Evolutionary conservation across 2,329 filamentous ascomycete species (phyloP), one percentile per base, ranked within the genome.

Genomic region (Sclerotinia nivalis): DNA sequence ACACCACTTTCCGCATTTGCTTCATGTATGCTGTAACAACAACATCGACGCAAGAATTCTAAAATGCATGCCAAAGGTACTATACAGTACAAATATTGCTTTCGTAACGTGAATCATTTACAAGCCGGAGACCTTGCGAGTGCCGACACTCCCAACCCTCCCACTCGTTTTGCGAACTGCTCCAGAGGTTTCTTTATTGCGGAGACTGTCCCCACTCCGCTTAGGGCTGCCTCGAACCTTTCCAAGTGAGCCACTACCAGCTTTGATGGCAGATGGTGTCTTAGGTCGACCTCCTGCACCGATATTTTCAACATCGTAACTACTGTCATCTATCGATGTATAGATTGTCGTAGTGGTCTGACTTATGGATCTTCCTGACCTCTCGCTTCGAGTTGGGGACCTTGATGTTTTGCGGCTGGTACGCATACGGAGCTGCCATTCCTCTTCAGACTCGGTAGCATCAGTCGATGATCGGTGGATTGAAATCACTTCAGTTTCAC

Each of bases 381-480:
- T 91, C 70, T 89, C 87, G 64, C 79, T 85, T 75, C 83, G 85
- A 70, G 82, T 86, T 58, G 85, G 91, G 68, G 86, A 91, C 73
- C 86, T 87, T 28, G 86, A 91, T 52, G 82, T 83, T 82, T 89
- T 92, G 75, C 86, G 90, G 76, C 84, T 88, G 70, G 88, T 87
- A 73, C 87, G 87, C 84, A 93, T 88, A 64, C 93, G 90, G 59
- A 97, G 82, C 77, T 93, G 91, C 76, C 88, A 87, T 69, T 79
- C 78, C 25, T 78, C 77, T 78, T 97, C 93, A 77, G 97, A 93
- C 71, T 97, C 93, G 28, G 90, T 91, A 78, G 96, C 92, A 60
- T 83, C 83, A 56, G 85, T 86, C 20, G 88, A 89, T 54, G 86
- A 84, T 47, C 88, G 88, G 75, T 91, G 85, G 58, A 87, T 85